These are phyloP conservation scores for Leccinum griseonigrum DNA, from an alignment of 1,284 basidiomycete genomes.

Conservation along the genomic window DNA sequence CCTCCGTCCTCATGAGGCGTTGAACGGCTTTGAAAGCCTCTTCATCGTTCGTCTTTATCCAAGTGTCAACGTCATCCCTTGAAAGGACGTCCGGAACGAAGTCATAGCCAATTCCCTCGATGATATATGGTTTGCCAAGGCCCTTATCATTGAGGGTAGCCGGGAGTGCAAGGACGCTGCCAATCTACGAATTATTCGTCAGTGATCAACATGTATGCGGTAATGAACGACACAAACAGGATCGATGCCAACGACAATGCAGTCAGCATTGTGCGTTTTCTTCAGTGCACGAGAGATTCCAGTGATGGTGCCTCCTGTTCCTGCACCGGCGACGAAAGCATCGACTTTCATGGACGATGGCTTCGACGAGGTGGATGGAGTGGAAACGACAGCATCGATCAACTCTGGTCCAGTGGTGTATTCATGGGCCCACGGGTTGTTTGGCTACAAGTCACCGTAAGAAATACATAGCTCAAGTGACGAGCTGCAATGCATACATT, in stretches of 20 bases:
- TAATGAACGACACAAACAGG: conserved; percentile 56
- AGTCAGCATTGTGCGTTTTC: conserved; percentile 68
- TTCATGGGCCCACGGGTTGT: conserved; percentile 92
- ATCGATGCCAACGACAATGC: conserved; percentile 84
- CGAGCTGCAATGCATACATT: conserved; percentile 48
- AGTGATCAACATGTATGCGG: background rate
- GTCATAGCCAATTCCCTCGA: conserved; percentile 96
- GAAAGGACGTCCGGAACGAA: conserved; percentile 84
- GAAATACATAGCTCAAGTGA: background rate
- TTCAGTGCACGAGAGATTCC: conserved; percentile 85
- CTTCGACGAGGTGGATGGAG: conserved; percentile 51
- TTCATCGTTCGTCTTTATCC: conserved; percentile 87
- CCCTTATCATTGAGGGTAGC: conserved; percentile 54
- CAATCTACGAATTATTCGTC: conserved; percentile 48
- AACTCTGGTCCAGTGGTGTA: conserved; percentile 88
- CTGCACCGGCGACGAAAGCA: conserved; percentile 84
- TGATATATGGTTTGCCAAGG: conserved; percentile 65
- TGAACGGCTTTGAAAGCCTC: conserved; percentile 80
- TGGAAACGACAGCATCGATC: conserved; percentile 66
- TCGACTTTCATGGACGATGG: conserved; percentile 77
- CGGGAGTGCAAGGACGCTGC: conserved; percentile 83
- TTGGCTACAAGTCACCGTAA: conserved; percentile 41
- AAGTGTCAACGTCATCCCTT: conserved; percentile 60
- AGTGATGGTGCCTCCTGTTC: conserved; percentile 93
- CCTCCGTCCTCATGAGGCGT: conserved; percentile 83